Evolutionary conservation across 768 basidiomycete genomes (phyloP), one percentile per base, ranked within the genome.

Genomic region (Leccinellum luteum): DNA sequence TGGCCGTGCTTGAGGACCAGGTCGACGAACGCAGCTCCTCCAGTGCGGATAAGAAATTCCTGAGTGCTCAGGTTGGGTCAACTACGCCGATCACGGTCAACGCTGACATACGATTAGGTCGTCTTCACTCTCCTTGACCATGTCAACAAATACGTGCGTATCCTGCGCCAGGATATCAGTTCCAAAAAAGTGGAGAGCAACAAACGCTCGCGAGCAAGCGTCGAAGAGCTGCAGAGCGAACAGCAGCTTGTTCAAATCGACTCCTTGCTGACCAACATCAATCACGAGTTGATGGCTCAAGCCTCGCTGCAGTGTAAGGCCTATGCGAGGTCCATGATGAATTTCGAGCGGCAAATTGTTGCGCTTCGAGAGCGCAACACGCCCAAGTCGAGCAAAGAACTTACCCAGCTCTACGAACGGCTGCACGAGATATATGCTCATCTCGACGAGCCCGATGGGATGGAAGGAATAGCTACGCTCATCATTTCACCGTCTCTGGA

Each of bases 361-460:
- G 75, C 78, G 4, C 75, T 89, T 43, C 70, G 72, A 27, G 66
- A 74, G 35, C 66, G 72, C 19, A 74, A 72, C 63, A 74, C 77
- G 52, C 69, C 75, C 12, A 70, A 76, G 3, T 73, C 77, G 2
- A 56, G 74, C 79, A 90, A 51, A 75, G 74, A 17, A 84, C 64
- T 74, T 3, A 55, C 66, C 6, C 57, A 58, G 10, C 60, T 91
- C 67, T 98, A 93, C 69, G 97, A 98, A 66, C 85, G 86, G 17
- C 77, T 99, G 7, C 97, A 99, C 64, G 89, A 97, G 72, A 95
- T 98, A 59, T 99, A 99, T 71, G 89, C 96, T 13, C 85, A 94
- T 56, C 79, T 99, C 7, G 94, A 99, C 69, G 94, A 99, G 71
- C 97, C 97, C 0, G 97, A 99, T 73, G 97, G 97, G 15, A 99